A percentile compares a stretch with the other conserved stretches of the same genome.
Evolutionary conservation across 495 filamentous ascomycete species (phyloP).

Genomic region (Xylaria telfairii): DNA sequence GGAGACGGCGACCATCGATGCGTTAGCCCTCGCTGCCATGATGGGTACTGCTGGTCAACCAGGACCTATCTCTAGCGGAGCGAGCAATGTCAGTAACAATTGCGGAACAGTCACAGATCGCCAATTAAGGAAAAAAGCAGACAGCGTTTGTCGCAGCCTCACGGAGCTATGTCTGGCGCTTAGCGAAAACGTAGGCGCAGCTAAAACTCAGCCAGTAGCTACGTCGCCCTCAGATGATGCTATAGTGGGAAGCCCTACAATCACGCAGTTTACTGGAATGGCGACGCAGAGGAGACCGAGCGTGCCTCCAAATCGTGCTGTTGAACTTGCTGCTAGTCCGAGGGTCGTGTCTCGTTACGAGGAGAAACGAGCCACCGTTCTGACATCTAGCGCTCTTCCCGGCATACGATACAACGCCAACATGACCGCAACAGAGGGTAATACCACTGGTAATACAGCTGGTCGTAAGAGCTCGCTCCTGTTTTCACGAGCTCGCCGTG

Average conservation of each 20-base stretch:
- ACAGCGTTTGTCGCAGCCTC: constrained; percentile 88
- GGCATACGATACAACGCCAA: constrained; percentile 46
- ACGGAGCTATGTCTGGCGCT: constrained; percentile 92
- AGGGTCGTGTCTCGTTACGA: constrained; percentile 75
- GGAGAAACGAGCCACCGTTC: constrained; percentile 69
- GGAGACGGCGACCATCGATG: constrained; percentile 82
- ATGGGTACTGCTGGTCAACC: constrained; percentile 69
- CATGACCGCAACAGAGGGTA: constrained; percentile 37
- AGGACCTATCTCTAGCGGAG: constrained; percentile 64
- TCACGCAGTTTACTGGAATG: constrained; percentile 43
- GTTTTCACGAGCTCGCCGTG: constrained; percentile 48
- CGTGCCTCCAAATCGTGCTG: constrained; percentile 37
- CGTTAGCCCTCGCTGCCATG: constrained; percentile 73
- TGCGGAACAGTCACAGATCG: constrained; percentile 71
- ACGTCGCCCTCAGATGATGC: constrained; percentile 37
- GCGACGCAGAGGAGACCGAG: constrained; percentile 44
- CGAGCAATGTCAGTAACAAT: constrained; percentile 67
- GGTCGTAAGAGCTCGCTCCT: constrained; percentile 55
- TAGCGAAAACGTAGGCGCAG: constrained; percentile 59
- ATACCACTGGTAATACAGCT: constrained; percentile 29
- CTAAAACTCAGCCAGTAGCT: constrained; percentile 43
- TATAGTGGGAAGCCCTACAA: constrained; percentile 41
- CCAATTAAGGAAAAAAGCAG: constrained; percentile 85
- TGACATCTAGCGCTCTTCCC: constrained; percentile 52
- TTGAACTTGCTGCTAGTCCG: constrained; percentile 56